These are phyloP conservation scores for Trichosporon sp. DNA, from an alignment of 1,284 basidiomycete genomes.

Conservation along the genomic window DNA sequence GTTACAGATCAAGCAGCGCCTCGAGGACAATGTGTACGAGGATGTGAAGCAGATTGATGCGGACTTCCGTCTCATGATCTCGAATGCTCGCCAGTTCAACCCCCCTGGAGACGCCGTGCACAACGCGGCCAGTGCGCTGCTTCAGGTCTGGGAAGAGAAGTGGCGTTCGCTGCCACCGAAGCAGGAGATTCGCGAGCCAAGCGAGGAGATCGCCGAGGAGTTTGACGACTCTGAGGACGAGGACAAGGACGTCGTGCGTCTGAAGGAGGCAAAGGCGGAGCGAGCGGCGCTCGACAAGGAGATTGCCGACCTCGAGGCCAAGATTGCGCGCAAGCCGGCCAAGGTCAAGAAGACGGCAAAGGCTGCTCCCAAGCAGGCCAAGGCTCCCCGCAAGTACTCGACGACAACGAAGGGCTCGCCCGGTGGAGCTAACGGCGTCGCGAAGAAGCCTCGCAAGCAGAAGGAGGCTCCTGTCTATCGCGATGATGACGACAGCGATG, in stretches of 20 bases:
- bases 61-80: conserved; percentile 90
- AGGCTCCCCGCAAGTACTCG: conserved; percentile 51
- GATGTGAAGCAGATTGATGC: conserved; percentile 72
- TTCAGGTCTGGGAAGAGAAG: conserved; percentile 84
- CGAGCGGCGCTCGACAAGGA: conserved; percentile 21
- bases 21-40: conserved; percentile 69
- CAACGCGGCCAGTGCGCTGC: conserved; percentile 70
- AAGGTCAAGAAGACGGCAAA: conserved; percentile 37
- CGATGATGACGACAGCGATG: conserved; percentile 48
- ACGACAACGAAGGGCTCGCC: conserved; percentile 32
- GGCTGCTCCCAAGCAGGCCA: conserved; percentile 45
- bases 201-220: conserved; percentile 55
- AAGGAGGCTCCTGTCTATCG: conserved; percentile 36
- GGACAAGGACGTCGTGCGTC: conserved; percentile 38
- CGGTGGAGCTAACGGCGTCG: conserved; percentile 29
- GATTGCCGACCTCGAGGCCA: conserved; percentile 31
- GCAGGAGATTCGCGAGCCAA: conserved; percentile 44
- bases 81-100: conserved; percentile 91
- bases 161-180: conserved; percentile 70
- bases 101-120: conserved; percentile 81
- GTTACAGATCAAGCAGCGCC: conserved; percentile 75
- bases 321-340: conserved; percentile 29
- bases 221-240: conserved; percentile 49
- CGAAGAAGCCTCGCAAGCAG: conserved; percentile 39
- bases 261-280: conserved; percentile 19